phyloP scores from a whole-genome alignment of 2,329 filamentous ascomycete genomes.

The Botryotinia calthae region DNA sequence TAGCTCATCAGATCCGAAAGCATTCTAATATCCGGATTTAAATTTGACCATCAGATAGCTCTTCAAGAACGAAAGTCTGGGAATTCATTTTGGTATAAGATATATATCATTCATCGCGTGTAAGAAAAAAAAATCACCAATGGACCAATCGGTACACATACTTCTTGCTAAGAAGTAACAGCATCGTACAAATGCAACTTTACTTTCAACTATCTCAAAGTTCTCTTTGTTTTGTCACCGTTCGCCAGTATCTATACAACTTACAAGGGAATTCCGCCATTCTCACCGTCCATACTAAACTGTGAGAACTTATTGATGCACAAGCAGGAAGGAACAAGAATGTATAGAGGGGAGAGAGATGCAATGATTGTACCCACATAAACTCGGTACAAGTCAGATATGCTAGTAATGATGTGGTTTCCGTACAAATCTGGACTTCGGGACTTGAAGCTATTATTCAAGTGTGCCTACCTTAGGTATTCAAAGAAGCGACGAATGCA shows the following conservation, averaged over 20 bases:
- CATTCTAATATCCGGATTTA: background rate
- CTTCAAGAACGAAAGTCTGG: background rate
- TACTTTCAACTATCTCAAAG: background rate
- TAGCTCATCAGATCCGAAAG: background rate
- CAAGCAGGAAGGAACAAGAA: background rate
- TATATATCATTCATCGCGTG: background rate
- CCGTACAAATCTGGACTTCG: background rate
- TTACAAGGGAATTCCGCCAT: background rate
- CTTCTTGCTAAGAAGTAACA: background rate
- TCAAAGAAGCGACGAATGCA: too few relatives aligned
- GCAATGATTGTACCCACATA: background rate
- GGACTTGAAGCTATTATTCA: background rate
- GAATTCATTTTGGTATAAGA: background rate
- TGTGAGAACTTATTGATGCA: background rate
- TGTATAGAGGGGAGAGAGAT: background rate
- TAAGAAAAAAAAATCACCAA: background rate
- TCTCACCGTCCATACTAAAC: background rate
- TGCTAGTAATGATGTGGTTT: background rate
- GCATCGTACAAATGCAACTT: background rate
- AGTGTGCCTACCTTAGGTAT: background rate
- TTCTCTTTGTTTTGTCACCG: background rate
- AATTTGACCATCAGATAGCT: background rate
- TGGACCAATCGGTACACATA: background rate
- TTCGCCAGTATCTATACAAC: background rate
- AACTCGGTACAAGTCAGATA: background rate